Evolutionary conservation across 495 filamentous ascomycete genomes (phyloP).

Genomic region (Penicillium riverlandense): DNA sequence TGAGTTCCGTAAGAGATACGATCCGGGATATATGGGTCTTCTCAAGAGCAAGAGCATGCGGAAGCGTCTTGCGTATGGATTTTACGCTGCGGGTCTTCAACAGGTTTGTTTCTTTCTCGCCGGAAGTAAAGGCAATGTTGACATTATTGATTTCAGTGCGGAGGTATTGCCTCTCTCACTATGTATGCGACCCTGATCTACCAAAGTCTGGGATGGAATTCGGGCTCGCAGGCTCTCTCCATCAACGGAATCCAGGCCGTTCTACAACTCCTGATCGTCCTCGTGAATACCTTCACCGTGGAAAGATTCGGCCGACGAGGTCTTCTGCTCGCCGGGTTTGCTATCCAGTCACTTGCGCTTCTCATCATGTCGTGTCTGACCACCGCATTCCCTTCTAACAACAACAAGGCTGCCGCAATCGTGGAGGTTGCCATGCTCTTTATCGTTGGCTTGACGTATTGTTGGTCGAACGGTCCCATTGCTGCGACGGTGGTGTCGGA

Average conservation of each 20-base stretch:
- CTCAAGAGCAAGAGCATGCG: constrained; percentile 24
- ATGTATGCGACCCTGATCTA: constrained; percentile 35
- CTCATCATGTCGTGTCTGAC: constrained; percentile 25
- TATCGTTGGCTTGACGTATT: constrained; percentile 29
- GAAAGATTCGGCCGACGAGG: constrained; percentile 26
- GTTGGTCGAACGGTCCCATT: constrained; percentile 31
- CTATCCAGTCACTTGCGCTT: constrained; percentile 23
- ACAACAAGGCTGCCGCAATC: constrained; percentile 25
- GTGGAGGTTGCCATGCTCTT: constrained; percentile 31
- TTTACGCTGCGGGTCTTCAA: constrained; percentile 27
- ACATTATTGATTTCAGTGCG: constrained; percentile 3
- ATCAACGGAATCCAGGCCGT: constrained; percentile 31
- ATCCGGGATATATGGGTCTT: constrained; percentile 21
- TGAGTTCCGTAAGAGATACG: constrained; percentile 22
- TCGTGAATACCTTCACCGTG: constrained; percentile 34
- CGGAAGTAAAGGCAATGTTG: neutral
- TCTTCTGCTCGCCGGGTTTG: constrained; percentile 24
- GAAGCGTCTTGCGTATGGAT: constrained; percentile 26
- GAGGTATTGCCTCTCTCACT: constrained; percentile 12
- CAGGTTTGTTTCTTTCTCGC: constrained; percentile 9
- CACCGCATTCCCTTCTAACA: constrained; percentile 26
- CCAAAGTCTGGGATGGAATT: constrained; percentile 27
- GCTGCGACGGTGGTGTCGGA: constrained; percentile 23
- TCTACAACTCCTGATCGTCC: constrained; percentile 27
- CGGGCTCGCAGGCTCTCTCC: constrained; percentile 24